These are phyloP conservation scores for Annulohypoxylon stygium DNA, from an alignment of 495 filamentous ascomycete genomes.

Conservation along the genomic window DNA sequence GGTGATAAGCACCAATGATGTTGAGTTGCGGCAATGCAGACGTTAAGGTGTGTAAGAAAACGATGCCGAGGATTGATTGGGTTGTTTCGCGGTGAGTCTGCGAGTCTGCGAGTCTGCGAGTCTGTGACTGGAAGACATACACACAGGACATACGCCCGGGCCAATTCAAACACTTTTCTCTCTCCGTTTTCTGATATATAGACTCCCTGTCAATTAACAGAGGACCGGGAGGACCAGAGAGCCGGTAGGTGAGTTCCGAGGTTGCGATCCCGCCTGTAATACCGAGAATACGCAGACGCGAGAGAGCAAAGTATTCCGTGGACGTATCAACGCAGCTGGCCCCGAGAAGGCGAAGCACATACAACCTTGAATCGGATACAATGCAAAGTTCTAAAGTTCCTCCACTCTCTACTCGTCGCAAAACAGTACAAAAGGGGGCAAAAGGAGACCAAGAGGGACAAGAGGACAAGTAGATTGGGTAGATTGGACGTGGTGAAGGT, in stretches of 20 bases:
- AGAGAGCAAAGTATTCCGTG: slow-evolving; percentile 2
- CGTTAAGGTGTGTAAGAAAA: slow-evolving; percentile 41
- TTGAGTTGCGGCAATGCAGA: slow-evolving; percentile 40
- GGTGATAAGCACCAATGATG: slow-evolving; percentile 44
- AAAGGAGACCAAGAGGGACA: slow-evolving; percentile 16
- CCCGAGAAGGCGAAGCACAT: slow-evolving; percentile 17
- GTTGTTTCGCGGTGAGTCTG: slow-evolving; percentile 38
- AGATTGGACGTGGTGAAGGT: slow-evolving; percentile 34
- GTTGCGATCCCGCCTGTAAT: slow-evolving; percentile 11
- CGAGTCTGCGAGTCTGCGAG: slow-evolving; percentile 23
- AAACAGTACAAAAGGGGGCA: slow-evolving; percentile 37
- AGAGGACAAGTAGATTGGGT: slow-evolving; percentile 14
- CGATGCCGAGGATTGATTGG: slow-evolving; percentile 40
- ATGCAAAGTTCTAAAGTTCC: slow-evolving; percentile 21
- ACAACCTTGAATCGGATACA: neutral
- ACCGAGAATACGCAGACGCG: neutral
- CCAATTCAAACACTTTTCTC: slow-evolving; percentile 23
- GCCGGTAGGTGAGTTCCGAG: slow-evolving; percentile 1
- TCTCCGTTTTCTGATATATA: slow-evolving; percentile 11
- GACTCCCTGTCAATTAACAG: slow-evolving; percentile 3
- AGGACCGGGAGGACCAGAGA: neutral
- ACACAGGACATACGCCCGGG: slow-evolving; percentile 20
- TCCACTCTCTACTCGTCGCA: slow-evolving; percentile 31
- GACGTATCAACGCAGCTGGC: slow-evolving; percentile 17
- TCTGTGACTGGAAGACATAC: slow-evolving; percentile 16